Evolutionary conservation across 768 basidiomycete species (phyloP).

Genomic region (Pisolithus marmoratus): DNA sequence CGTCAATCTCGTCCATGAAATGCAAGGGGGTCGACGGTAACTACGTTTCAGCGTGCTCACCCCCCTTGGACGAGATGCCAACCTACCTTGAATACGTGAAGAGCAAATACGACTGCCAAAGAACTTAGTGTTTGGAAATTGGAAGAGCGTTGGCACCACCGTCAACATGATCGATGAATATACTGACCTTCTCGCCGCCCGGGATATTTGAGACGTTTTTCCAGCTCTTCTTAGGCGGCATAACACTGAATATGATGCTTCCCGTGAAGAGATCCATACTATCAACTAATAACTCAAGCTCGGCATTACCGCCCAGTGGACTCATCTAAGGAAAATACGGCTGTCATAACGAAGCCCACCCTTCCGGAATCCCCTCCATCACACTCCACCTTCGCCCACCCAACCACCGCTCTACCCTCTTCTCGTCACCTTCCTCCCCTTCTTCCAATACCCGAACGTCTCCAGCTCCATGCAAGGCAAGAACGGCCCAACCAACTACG

Average conservation of each 20-base stretch:
- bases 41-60: not conserved
- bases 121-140: conserved; percentile 89
- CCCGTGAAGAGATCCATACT: conserved; percentile 99
- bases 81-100: conserved; percentile 91
- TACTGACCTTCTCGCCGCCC: conserved; percentile 89
- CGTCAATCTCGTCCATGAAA: conserved; percentile 98
- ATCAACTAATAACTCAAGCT: conserved; percentile 86
- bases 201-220: conserved; percentile 97
- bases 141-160: not conserved
- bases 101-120: conserved; percentile 93
- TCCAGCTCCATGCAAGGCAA: conserved; percentile 69
- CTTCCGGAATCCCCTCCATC: conserved; percentile 53
- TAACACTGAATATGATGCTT: conserved; percentile 96
- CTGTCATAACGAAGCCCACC: conserved; percentile 24
- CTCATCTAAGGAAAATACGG: conserved; percentile 68
- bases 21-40: conserved; percentile 89
- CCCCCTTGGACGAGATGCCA: not conserved
- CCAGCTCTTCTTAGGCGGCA: conserved; percentile 99
- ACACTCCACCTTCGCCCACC: conserved; percentile 53
- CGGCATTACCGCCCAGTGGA: conserved; percentile 95
- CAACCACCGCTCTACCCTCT: conserved; percentile 57
- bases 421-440: conserved; percentile 35
- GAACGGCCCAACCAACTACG: conserved; percentile 86
- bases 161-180: not conserved
- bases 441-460: conserved; percentile 69